Evolutionary conservation across 2,329 filamentous ascomycete genomes (phyloP).

Genomic region (Amesomyces nigricolor): DNA sequence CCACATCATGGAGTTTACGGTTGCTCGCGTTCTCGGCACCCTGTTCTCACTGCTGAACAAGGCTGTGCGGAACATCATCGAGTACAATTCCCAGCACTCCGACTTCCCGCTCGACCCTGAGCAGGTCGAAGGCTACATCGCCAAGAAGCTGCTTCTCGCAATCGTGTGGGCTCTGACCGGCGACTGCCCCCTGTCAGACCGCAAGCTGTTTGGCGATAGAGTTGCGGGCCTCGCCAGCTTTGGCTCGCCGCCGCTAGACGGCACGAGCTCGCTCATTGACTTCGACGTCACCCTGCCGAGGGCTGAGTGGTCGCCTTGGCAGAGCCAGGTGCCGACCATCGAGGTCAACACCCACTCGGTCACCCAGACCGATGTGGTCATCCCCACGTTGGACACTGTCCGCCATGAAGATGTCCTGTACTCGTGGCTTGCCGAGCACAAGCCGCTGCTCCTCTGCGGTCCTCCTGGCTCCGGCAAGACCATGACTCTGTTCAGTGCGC

Average conservation of each 20-base stretch:
- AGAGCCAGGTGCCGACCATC: constrained; percentile 85
- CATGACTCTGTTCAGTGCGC: constrained; percentile 97
- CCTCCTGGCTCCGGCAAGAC: constrained; percentile 98
- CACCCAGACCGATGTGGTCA: constrained; percentile 96
- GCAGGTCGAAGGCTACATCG: constrained; percentile 80
- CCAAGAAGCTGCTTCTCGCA: constrained; percentile 90
- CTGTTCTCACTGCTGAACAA: constrained; percentile 96
- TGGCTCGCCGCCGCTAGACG: constrained; percentile 73
- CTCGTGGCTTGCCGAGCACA: constrained; percentile 98
- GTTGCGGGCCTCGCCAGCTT: constrained; percentile 78
- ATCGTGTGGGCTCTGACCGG: constrained; percentile 94
- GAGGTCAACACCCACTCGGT: constrained; percentile 98
- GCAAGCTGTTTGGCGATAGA: constrained; percentile 83
- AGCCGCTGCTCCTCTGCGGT: constrained; percentile 91
- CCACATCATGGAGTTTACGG: constrained; percentile 98
- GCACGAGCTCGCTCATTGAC: constrained; percentile 83
- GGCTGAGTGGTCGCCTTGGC: constrained; percentile 88
- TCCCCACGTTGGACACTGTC: constrained; percentile 94
- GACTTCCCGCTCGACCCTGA: constrained; percentile 91
- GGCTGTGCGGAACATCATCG: constrained; percentile 81
- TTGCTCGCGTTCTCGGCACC: constrained; percentile 83
- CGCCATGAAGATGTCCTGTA: constrained; percentile 99
- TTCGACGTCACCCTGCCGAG: constrained; percentile 85
- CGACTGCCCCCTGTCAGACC: constrained; percentile 82
- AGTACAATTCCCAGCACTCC: constrained; percentile 90